Conservation (phyloP, 2,329 filamentous ascomycete genomes). For the Arthrobotrys pseudoclavata region DNA sequence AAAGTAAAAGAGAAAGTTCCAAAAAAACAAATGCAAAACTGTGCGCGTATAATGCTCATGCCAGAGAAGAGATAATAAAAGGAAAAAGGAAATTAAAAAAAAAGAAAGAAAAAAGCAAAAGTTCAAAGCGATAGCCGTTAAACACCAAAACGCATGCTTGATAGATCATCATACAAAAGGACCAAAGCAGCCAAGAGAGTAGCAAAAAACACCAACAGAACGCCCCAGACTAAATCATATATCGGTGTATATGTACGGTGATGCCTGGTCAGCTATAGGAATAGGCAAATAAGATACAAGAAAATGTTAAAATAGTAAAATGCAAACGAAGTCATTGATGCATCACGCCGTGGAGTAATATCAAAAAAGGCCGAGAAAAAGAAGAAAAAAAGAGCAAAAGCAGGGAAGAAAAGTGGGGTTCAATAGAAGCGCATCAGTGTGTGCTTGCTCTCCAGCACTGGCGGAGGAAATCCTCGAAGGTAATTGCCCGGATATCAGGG, state of each 20-base stretch:
- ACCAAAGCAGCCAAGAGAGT: conserved; percentile 24
- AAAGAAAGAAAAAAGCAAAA: neutral
- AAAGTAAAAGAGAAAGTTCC: neutral
- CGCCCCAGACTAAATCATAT: conserved; percentile 60
- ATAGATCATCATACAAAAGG: conserved; percentile 36
- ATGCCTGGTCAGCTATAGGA: conserved; percentile 54
- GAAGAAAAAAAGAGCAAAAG: conserved; percentile 10
- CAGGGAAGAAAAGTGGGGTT: conserved; percentile 8
- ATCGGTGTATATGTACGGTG: conserved; percentile 59
- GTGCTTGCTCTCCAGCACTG: conserved; percentile 30
- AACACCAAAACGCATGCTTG: conserved; percentile 41
- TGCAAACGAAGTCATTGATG: conserved; percentile 22
- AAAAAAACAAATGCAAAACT: conserved; percentile 2
- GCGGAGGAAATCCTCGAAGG: conserved; percentile 43
- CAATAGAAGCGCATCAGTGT: neutral
- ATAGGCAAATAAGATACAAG: conserved; percentile 50
- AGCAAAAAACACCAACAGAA: conserved; percentile 43
- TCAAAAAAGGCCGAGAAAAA: neutral
- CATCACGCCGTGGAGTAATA: conserved; percentile 8
- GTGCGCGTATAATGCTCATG: conserved; percentile 2
- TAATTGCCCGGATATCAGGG: conserved; percentile 35
- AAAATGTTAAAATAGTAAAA: conserved; percentile 44
- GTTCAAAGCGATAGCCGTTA: neutral
- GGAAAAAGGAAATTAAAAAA: neutral
- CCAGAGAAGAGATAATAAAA: neutral